Evolutionary conservation across 176 grass and related monocot species (phyloP).

Genomic region (Tillandsia leiboldiana): DNA sequence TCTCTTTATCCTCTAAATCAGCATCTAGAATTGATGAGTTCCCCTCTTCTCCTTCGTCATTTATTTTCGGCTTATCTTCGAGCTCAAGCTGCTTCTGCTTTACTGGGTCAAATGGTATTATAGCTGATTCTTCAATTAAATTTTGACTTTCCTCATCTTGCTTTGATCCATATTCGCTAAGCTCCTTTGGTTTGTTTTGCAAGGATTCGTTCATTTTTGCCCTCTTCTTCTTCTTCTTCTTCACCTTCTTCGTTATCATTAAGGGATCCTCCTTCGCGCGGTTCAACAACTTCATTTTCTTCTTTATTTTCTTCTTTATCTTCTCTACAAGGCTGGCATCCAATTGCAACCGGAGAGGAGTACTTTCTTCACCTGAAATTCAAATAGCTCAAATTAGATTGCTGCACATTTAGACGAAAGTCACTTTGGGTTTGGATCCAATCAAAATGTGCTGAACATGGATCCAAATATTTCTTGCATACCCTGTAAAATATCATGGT

Average conservation of each 20-base stretch:
- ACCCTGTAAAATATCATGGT: background rate
- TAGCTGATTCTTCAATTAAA: background rate
- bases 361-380: background rate
- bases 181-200: background rate
- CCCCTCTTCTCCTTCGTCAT: conserved; percentile 8
- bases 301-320: conserved; percentile 11
- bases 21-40: background rate
- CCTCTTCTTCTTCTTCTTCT: conserved; percentile 18
- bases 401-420: background rate
- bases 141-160: conserved; percentile 12
- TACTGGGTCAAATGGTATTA: background rate
- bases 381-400: background rate
- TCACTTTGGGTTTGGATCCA: background rate
- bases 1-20: conserved; percentile 1
- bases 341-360: background rate
- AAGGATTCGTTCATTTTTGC: background rate
- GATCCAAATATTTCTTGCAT: background rate
- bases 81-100: background rate
- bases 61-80: background rate
- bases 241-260: background rate
- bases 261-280: background rate
- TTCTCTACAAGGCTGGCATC: background rate
- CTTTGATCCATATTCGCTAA: background rate
- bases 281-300: background rate
- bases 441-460: background rate